Conservation (phyloP, 352 stramenopile species). For the Pythium dissotocum region DNA sequence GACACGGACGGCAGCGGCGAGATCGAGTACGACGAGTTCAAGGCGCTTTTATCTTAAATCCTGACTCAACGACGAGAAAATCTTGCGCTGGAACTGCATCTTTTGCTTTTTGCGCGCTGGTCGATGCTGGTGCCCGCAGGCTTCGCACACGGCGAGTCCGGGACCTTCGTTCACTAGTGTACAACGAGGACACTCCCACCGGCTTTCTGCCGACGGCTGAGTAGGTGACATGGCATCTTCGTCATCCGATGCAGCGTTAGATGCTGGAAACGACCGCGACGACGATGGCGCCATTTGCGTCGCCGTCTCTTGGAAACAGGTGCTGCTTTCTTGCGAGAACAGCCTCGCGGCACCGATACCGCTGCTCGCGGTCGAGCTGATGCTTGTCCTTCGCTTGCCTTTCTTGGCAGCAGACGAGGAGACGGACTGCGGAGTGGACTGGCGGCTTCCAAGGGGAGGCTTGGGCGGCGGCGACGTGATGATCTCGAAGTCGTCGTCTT, state of each 20-base stretch:
- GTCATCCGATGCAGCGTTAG: not conserved
- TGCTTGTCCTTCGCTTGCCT: constrained; percentile 13
- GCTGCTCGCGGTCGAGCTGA: not conserved
- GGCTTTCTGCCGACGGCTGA: not conserved
- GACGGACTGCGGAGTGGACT: constrained; percentile 15
- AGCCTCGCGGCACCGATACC: not conserved
- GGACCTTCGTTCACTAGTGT: constrained; percentile 72
- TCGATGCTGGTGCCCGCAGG: constrained; percentile 57
- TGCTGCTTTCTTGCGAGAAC: constrained; percentile 17
- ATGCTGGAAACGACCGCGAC: constrained; percentile 6
- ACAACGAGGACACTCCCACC: constrained; percentile 78
- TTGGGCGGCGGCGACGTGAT: constrained; percentile 18
- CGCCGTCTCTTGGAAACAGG: constrained; percentile 22
- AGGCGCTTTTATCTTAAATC: constrained; percentile 81
- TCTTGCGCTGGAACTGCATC: constrained; percentile 80
- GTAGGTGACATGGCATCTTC: not conserved
- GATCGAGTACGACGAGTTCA: constrained; percentile 97
- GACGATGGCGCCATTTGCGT: constrained; percentile 19
- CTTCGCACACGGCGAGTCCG: constrained; percentile 53
- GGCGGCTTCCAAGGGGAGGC: constrained; percentile 3
- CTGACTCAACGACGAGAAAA: constrained; percentile 46
- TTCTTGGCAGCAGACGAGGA: constrained; percentile 14
- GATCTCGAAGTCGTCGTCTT: constrained; percentile 27
- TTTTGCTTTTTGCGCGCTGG: constrained; percentile 64
- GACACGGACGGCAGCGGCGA: constrained; percentile 93